Conservation (phyloP, 257 asterid genomes). For the Ballota nigra region DNA sequence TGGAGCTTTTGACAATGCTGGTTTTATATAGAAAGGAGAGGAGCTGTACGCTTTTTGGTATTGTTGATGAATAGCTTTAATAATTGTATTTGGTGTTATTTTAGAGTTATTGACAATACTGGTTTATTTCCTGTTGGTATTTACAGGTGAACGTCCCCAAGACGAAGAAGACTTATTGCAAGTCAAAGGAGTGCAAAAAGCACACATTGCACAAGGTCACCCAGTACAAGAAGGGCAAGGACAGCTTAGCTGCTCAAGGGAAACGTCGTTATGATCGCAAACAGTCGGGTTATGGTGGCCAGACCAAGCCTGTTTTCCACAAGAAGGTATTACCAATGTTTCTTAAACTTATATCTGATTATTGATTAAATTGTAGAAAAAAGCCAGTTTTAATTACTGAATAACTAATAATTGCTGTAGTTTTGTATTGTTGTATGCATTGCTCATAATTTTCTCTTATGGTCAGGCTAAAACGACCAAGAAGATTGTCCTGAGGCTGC, state of each 20-base stretch:
- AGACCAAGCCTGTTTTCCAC: conserved; percentile 86
- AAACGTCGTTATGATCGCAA: conserved; percentile 84
- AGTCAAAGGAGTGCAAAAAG: conserved; percentile 75
- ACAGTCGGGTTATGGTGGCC: conserved; percentile 89
- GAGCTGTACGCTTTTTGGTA: too few species aligned
- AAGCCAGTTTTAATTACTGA: too few species aligned
- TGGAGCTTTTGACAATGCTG: too few species aligned
- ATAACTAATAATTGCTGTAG: neutral
- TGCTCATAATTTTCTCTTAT: neutral
- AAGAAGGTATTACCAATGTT: conserved; percentile 71
- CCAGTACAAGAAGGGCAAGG: conserved; percentile 76
- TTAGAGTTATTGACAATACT: neutral
- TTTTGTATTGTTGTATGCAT: too few species aligned
- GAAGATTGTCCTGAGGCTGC: conserved; percentile 73
- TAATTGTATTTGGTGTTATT: neutral
- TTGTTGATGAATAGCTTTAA: neutral
- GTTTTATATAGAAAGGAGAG: too few species aligned
- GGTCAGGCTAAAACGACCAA: conserved; percentile 65
- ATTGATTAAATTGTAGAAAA: neutral
- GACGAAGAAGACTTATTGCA: conserved; percentile 79
- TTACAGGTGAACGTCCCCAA: conserved; percentile 76
- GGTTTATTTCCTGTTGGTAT: neutral
- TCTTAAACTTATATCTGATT: too few species aligned
- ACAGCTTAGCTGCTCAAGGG: conserved; percentile 70
- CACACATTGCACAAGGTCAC: conserved; percentile 86